phyloP scores from a whole-genome alignment of 345 rosid species.

The Rhodamnia rubescens region DNA sequence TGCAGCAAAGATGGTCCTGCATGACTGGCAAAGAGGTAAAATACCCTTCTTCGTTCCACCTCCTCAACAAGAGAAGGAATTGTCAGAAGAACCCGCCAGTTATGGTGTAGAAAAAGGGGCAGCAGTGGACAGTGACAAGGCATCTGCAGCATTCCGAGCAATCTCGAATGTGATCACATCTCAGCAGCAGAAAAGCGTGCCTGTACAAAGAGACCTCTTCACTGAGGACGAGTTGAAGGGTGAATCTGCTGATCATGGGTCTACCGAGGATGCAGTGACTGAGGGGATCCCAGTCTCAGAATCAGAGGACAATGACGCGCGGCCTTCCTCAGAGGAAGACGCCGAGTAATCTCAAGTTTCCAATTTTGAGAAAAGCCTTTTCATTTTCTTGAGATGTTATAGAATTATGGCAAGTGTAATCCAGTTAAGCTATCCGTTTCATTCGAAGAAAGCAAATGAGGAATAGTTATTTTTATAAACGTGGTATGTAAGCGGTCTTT shows the following conservation, averaged over 20 bases:
- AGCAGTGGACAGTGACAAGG: constrained; percentile 32
- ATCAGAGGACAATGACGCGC: background rate
- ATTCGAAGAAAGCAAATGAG: background rate
- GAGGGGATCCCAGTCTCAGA: background rate
- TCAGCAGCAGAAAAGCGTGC: constrained; percentile 63
- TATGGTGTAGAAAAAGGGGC: constrained; percentile 35
- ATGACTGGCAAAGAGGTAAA: constrained; percentile 94
- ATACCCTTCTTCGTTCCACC: constrained; percentile 91
- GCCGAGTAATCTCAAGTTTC: background rate
- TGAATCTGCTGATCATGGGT: background rate
- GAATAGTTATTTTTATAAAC: background rate
- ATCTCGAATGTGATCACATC: constrained; percentile 64
- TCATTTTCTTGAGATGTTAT: background rate
- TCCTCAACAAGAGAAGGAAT: constrained; percentile 27
- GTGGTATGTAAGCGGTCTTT: background rate
- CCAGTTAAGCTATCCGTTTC: background rate
- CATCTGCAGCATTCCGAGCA: constrained; percentile 64
- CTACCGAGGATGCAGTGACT: background rate
- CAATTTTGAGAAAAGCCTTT: background rate
- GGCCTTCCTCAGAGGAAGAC: background rate
- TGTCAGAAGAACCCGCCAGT: constrained; percentile 20
- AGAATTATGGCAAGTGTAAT: background rate
- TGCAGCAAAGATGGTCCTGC: constrained; percentile 89
- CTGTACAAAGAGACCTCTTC: constrained; percentile 70
- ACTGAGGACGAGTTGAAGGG: constrained; percentile 49